Evolutionary conservation across 352 stramenopile species (phyloP).

Genomic region (Globisporangium abappressorium): DNA sequence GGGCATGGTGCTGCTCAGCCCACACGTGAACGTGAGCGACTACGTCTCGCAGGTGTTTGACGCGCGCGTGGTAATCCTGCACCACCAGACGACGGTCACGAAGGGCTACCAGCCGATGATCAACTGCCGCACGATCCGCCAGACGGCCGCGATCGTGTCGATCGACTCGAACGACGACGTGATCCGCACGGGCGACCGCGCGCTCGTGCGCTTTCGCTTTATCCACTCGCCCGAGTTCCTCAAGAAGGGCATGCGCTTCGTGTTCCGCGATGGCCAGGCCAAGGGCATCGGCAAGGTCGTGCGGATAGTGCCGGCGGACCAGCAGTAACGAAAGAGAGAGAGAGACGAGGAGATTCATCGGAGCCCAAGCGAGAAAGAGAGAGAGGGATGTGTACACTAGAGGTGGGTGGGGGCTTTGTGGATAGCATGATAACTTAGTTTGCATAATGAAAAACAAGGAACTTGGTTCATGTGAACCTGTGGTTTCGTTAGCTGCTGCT

Average conservation of each 20-base stretch:
- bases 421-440: constrained; percentile 3
- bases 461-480: not conserved
- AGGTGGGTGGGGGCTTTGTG: not conserved
- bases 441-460: not conserved
- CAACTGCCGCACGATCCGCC: constrained; percentile 90
- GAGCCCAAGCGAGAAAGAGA: not conserved
- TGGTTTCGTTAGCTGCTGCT: not conserved
- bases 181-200: constrained; percentile 89
- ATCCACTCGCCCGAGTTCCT: constrained; percentile 95
- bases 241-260: constrained; percentile 94
- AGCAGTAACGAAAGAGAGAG: constrained; percentile 11
- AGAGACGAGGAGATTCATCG: not conserved
- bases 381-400: constrained; percentile 17
- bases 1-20: constrained; percentile 90
- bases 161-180: constrained; percentile 81
- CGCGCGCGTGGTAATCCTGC: constrained; percentile 91
- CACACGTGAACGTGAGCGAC: constrained; percentile 66
- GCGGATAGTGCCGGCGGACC: constrained; percentile 50
- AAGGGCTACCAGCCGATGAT: constrained; percentile 94
- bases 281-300: constrained; percentile 95
- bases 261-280: constrained; percentile 97
- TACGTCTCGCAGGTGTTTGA: constrained; percentile 89
- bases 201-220: constrained; percentile 88
- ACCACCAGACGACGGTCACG: constrained; percentile 94
- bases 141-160: constrained; percentile 88